Evolutionary conservation across 2,329 filamentous ascomycete species (phyloP), one percentile per base, ranked within the genome.

Genomic region (Fusarium marasasianum): DNA sequence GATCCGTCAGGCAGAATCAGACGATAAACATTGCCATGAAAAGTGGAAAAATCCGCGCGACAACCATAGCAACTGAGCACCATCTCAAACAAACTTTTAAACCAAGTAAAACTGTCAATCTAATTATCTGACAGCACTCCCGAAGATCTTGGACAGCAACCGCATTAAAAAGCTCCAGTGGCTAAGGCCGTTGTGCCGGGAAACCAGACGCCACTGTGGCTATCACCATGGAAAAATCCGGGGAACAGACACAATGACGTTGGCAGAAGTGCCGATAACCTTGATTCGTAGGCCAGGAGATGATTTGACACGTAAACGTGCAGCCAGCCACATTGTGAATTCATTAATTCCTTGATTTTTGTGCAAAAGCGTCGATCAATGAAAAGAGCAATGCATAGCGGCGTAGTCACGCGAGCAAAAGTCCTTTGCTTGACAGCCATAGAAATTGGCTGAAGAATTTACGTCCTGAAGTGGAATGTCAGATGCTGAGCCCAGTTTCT

Each of bases 171-270:
- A n/a, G 20, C 26, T 63, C 40, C 8, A 17, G 43, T 63, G 53
- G 60, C 61, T 48, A 9, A 9, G 24, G 40, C 66, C 66, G 51
- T 48, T 65, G 65, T 70, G 59, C 66, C 35, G 66, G 40, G 51
- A 47, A 29, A 65, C 41, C 31, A 17, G 15, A 40, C 65, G 48
- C 66, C 57, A 63, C 55, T 29, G 54, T 69, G 57, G 43, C 48
- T 45, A 44, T 69, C 20, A 8, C 14, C 13, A 18, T 26, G 41
- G 55, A 58, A 58, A 37, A 58, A n/a, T 58, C 41, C 24, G 41
- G 41, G 55, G 55, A 58, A 33, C 2, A 41, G 47, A 17, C 37
- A 44, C 11, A 8, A 67, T 51, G 62, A 66, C 63, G 51, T 38
- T n/a, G 9, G 5, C 13, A 40, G 15, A 51, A 41, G 35, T 40